A percentile compares a stretch with the other conserved stretches of the same genome.
phyloP scores from a whole-genome alignment of 2,329 filamentous ascomycete species.

The Diplocarpon rosae region DNA sequence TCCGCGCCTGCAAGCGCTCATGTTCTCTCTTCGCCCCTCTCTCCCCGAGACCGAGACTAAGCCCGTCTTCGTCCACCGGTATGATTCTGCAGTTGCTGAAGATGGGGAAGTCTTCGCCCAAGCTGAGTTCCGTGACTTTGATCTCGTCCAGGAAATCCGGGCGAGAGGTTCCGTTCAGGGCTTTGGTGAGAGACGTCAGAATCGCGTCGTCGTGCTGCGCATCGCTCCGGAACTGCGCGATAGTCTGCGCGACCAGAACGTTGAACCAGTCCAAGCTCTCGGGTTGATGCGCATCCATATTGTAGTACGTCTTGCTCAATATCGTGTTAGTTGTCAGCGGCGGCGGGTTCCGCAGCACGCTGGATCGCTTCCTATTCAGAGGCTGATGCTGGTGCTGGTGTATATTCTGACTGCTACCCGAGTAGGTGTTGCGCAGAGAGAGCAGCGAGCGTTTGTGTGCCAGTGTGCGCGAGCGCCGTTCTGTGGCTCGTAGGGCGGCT shows the following conservation, averaged over 20 bases:
- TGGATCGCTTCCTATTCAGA: conserved; percentile 54
- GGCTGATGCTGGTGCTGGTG: conserved; percentile 29
- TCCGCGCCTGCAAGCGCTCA: conserved; percentile 76
- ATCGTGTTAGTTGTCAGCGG: conserved; percentile 86
- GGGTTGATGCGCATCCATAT: conserved; percentile 87
- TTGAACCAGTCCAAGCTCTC: conserved; percentile 99
- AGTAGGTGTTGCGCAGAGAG: conserved; percentile 38
- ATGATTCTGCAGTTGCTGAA: conserved; percentile 98
- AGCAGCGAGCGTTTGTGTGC: conserved; percentile 67
- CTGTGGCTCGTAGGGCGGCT: conserved; percentile 62
- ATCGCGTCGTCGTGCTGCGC: conserved; percentile 88
- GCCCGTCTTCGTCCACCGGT: conserved; percentile 71
- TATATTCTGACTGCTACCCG: conserved; percentile 25
- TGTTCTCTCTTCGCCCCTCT: conserved; percentile 40
- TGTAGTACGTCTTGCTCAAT: conserved; percentile 94
- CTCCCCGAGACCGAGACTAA: conserved; percentile 37
- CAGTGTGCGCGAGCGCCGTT: conserved; percentile 61
- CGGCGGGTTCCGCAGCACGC: conserved; percentile 60
- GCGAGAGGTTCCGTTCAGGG: conserved; percentile 76
- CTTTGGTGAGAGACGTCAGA: conserved; percentile 69
- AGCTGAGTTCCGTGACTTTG: conserved; percentile 79
- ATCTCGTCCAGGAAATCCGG: conserved; percentile 93
- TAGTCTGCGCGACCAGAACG: conserved; percentile 89
- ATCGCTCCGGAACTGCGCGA: conserved; percentile 87
- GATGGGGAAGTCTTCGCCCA: conserved; percentile 96